A percentile compares a stretch with the other conserved stretches of the same genome.
These are phyloP conservation scores for Candida nitratophila DNA, from an alignment of 805 yeast genomes.

Conservation along the genomic window DNA sequence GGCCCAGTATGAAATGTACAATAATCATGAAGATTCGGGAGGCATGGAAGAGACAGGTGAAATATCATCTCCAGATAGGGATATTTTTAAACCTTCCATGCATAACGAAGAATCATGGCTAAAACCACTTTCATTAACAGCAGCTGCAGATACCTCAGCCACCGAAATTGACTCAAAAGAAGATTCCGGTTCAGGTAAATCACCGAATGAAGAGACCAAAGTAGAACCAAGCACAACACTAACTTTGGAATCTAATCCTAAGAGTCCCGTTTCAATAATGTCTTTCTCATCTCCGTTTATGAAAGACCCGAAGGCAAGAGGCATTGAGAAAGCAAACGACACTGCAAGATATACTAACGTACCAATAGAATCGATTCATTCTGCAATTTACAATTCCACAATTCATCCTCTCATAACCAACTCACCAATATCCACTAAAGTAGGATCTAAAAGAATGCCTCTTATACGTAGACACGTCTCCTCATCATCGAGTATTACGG, in stretches of 20 bases:
- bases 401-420: conserved; percentile 8
- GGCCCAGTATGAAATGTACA: not conserved
- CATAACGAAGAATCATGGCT: not conserved
- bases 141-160: not conserved
- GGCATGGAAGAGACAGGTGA: not conserved
- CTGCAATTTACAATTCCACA: conserved; percentile 6
- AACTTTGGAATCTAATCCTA: no score
- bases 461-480: not conserved
- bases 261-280: not conserved
- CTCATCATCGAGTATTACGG: not conserved
- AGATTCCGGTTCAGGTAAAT: no score
- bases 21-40: not conserved
- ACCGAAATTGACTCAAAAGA: not conserved
- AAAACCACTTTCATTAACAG: not conserved
- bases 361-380: conserved; percentile 7
- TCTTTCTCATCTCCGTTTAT: not conserved
- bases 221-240: no score
- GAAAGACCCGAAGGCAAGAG: not conserved
- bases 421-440: conserved; percentile 5
- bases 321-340: conserved; percentile 5
- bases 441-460: no score
- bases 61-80: not conserved
- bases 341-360: conserved; percentile 14
- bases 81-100: not conserved
- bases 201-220: not conserved